Conservation (phyloP, 345 rosid genomes). For the Eucalyptus urophylla region DNA sequence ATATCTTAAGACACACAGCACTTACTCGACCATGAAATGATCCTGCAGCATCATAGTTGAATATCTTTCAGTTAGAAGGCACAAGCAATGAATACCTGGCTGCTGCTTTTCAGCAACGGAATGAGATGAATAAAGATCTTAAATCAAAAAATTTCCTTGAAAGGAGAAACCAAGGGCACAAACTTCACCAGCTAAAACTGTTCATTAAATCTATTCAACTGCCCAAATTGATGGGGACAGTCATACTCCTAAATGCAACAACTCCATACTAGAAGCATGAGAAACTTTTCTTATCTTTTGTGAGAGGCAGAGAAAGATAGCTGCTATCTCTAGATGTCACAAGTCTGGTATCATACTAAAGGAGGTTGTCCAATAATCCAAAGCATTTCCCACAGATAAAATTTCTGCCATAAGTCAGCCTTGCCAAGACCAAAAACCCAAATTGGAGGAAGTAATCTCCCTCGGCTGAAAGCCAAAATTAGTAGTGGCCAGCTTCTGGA, state of each 20-base stretch:
- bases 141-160: not conserved
- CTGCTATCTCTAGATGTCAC: not conserved
- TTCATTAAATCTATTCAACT: not conserved
- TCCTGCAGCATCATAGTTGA: conserved; percentile 19
- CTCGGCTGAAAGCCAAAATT: not conserved
- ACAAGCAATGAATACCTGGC: conserved; percentile 1
- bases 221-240: not conserved
- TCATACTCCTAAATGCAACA: not conserved
- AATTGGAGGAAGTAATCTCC: not conserved
- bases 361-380: not conserved
- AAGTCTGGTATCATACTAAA: not conserved
- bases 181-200: not conserved
- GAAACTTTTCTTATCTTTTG: not conserved
- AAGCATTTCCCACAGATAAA: not conserved
- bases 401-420: not conserved
- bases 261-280: not conserved
- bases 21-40: conserved; percentile 32
- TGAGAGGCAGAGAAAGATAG: not conserved
- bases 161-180: not conserved
- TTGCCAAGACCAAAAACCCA: not conserved
- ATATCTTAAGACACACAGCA: conserved; percentile 4
- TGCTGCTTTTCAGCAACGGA: not conserved
- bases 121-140: not conserved
- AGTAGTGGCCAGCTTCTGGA: not conserved
- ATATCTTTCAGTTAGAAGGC: not conserved